Evolutionary conservation across 2,329 filamentous ascomycete species (phyloP).

Genomic region (Coleophoma cylindrospora): DNA sequence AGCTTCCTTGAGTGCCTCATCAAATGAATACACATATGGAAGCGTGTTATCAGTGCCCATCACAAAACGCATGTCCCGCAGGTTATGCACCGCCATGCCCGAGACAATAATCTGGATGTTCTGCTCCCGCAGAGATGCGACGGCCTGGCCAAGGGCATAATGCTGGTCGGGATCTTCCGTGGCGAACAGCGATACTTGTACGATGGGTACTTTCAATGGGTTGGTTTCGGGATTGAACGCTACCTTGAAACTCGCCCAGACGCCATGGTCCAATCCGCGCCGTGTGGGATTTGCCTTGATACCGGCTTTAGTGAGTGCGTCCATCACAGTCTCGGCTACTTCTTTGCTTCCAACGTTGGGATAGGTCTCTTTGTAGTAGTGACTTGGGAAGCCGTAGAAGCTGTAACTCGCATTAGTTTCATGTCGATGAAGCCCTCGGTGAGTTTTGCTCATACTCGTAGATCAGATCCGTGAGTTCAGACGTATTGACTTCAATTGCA

Average conservation of each 20-base stretch:
- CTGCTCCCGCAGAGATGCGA: slow-evolving; percentile 61
- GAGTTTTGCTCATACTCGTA: slow-evolving; percentile 51
- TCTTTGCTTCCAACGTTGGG: slow-evolving; percentile 57
- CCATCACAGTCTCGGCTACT: slow-evolving; percentile 54
- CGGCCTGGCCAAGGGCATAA: slow-evolving; percentile 61
- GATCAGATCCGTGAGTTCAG: slow-evolving; percentile 59
- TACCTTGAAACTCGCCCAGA: slow-evolving; percentile 64
- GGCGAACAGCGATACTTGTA: slow-evolving; percentile 67
- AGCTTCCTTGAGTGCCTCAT: slow-evolving; percentile 52
- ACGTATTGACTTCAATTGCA: slow-evolving; percentile 60
- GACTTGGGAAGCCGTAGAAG: slow-evolving; percentile 66
- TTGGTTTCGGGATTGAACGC: slow-evolving; percentile 54
- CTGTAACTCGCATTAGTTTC: slow-evolving; percentile 23
- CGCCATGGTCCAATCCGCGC: slow-evolving; percentile 69
- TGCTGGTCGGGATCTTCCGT: slow-evolving; percentile 61
- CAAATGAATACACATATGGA: slow-evolving; percentile 54
- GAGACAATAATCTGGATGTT: slow-evolving; percentile 65
- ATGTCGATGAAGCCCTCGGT: slow-evolving; percentile 10
- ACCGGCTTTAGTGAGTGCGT: slow-evolving; percentile 46
- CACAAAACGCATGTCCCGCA: slow-evolving; percentile 47
- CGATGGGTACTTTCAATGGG: slow-evolving; percentile 60
- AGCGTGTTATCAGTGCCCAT: slow-evolving; percentile 37
- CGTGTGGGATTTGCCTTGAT: slow-evolving; percentile 55
- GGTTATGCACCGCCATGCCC: slow-evolving; percentile 72
- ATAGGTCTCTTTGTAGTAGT: slow-evolving; percentile 65